A percentile compares a stretch with the other conserved stretches of the same genome.
Conservation (phyloP, 2,329 filamentous ascomycete species). For the Paraconiothyrium brasiliense region DNA sequence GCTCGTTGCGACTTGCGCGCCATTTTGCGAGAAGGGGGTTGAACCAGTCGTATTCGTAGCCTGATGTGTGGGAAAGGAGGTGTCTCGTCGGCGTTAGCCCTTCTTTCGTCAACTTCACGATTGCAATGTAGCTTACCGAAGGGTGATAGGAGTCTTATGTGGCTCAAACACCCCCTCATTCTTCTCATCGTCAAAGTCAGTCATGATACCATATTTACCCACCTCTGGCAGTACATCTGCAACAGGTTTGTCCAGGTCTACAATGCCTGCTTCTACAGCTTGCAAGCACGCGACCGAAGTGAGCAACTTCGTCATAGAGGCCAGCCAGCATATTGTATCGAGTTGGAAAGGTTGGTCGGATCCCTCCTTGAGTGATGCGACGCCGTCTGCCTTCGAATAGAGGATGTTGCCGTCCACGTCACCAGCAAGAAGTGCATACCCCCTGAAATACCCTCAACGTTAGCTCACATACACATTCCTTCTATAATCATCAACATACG, state of each 20-base stretch:
- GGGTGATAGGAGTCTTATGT: conserved; percentile 53
- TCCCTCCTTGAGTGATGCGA: conserved; percentile 15
- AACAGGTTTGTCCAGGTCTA: conserved; percentile 31
- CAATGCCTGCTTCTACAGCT: conserved; percentile 33
- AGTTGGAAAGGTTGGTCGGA: conserved; percentile 18
- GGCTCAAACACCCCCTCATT: conserved; percentile 34
- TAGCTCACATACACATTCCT: background rate
- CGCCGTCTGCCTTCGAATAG: conserved; percentile 18
- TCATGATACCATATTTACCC: conserved; percentile 46
- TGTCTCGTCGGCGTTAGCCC: conserved; percentile 25
- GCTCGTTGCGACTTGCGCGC: conserved; percentile 24
- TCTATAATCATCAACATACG: background rate
- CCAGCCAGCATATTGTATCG: conserved; percentile 56
- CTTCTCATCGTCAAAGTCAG: conserved; percentile 23
- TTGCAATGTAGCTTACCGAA: conserved; percentile 34
- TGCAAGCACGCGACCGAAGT: conserved; percentile 33
- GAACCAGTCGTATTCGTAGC: conserved; percentile 58
- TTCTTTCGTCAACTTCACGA: too few relatives aligned
- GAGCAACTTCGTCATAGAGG: conserved; percentile 54
- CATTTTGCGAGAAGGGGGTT: conserved; percentile 53
- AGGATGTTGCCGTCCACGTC: conserved; percentile 15
- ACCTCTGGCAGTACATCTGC: conserved; percentile 36
- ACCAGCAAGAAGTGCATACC: conserved; percentile 20
- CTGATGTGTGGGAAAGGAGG: conserved; percentile 58
- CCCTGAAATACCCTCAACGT: background rate